Evolutionary conservation across 306 rosid species (phyloP).

Genomic region (Sechiopsis laciniata): DNA sequence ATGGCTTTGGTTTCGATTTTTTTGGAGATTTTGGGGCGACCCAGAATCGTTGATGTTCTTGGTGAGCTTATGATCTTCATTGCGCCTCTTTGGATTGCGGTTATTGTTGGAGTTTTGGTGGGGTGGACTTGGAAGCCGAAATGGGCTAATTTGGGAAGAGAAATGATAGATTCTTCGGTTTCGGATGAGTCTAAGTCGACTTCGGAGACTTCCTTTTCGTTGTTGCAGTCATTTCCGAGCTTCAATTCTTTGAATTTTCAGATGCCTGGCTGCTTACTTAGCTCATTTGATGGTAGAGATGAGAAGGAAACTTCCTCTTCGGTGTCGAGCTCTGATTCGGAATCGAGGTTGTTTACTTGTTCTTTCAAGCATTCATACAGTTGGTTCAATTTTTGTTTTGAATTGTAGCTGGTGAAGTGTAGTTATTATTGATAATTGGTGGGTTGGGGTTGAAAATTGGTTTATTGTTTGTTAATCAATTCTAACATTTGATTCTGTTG

Average conservation of each 20-base stretch:
- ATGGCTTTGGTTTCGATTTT: slow-evolving; percentile 49
- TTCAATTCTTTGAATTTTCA: slow-evolving; percentile 39
- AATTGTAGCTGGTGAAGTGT: not conserved
- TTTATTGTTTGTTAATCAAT: not conserved
- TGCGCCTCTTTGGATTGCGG: slow-evolving; percentile 73
- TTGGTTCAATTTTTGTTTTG: not conserved
- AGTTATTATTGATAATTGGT: slow-evolving; percentile 2
- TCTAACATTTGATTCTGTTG: not conserved
- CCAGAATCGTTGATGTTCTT: slow-evolving; percentile 36
- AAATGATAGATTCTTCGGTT: slow-evolving; percentile 28
- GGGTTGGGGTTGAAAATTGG: not conserved
- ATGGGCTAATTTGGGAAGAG: slow-evolving; percentile 60
- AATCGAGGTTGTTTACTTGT: slow-evolving; percentile 37
- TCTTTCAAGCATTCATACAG: not conserved
- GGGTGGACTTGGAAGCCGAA: slow-evolving; percentile 93
- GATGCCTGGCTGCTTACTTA: slow-evolving; percentile 35
- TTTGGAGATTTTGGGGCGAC: slow-evolving; percentile 39
- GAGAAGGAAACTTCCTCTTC: slow-evolving; percentile 21
- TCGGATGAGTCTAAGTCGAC: slow-evolving; percentile 20
- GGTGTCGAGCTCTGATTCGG: slow-evolving; percentile 26
- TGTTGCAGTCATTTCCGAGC: slow-evolving; percentile 23
- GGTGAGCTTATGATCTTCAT: slow-evolving; percentile 43
- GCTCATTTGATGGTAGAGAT: slow-evolving; percentile 26
- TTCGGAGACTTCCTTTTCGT: slow-evolving; percentile 16
- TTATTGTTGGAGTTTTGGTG: slow-evolving; percentile 59